Evolutionary conservation across 129 eudicot genomes (phyloP), one percentile per base, ranked within the genome.

Genomic region (Flaveria trinervia): DNA sequence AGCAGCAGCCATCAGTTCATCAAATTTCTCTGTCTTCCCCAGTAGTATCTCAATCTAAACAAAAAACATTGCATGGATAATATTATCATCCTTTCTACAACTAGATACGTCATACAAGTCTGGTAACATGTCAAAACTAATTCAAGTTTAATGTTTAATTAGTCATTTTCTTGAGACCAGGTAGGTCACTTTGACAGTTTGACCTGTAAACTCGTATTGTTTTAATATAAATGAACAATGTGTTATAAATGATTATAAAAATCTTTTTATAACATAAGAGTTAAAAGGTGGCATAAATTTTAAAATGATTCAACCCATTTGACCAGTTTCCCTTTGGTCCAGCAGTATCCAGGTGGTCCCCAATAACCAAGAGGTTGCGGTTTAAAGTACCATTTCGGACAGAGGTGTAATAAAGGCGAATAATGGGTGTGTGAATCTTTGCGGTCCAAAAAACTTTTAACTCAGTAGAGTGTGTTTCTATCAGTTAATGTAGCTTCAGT

Each of bases 1-100:
- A n/a, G 93, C 93, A 44, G 93, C 97, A 9, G 87, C 93, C 92
- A 91, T 91, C 73, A 88, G 81, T 66, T 91, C 88, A 76, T 88
- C 94, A 72, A 91, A 88, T 5, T 91, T 86, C 22, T 85, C 94
- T 3, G 87, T 76, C 88, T 88, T 91, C 43, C 88, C 94, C 60
- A 91, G 84, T 78, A 88, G 15, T 70, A 91, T 88, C 81, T 86
- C 94, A 59, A 91, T 88, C 97, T 91, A 84, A 70, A n/a, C 22
- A 78, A 46, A 7, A 51, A 46, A 59, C 16, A 55, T 3, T 2
- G 18, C 1, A 71, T 0, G 14, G 1, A 20, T 57, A 7, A 5
- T 14, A 13, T 30, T 6, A 64, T 28, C 17, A 1, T 5, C 41
- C 4, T 59, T 59, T 59, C 0, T 57, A 9, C 0, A 2, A 17